Percentiles rank a stretch among this genome's conserved stretches.
These are phyloP conservation scores for Botrytis byssoidea DNA, from an alignment of 2,329 filamentous ascomycete genomes.

Conservation along the genomic window DNA sequence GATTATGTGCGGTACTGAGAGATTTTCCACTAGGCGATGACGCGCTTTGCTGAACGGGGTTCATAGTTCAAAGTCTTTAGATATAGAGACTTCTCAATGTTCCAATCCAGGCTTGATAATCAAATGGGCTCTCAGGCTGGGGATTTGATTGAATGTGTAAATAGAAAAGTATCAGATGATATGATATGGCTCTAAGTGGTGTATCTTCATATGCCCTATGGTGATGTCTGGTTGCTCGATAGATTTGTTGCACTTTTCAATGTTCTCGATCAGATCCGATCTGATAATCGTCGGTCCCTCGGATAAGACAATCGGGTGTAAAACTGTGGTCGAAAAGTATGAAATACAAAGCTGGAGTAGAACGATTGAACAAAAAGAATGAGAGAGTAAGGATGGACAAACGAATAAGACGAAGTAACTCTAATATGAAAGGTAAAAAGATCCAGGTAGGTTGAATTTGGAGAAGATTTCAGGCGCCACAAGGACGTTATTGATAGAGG, in stretches of 20 bases:
- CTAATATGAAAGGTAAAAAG: neutral
- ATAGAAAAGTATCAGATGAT: neutral
- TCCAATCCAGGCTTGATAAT: neutral
- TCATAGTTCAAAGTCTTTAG: conserved; percentile 32
- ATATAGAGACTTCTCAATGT: neutral
- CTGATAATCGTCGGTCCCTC: neutral
- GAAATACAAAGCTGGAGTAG: neutral
- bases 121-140: neutral
- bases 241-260: neutral
- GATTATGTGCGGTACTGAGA: conserved; percentile 34
- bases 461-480: neutral
- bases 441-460: neutral
- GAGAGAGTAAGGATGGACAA: neutral
- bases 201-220: neutral
- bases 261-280: neutral
- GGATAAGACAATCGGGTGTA: neutral
- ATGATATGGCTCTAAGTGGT: neutral
- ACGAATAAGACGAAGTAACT: neutral
- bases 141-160: neutral
- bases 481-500: neutral
- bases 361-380: neutral
- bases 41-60: conserved; percentile 35
- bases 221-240: neutral
- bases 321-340: neutral
- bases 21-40: conserved; percentile 37